These are phyloP conservation scores for Teratosphaeria pseudoeucalypti DNA, from an alignment of 2,329 filamentous ascomycete species.

Conservation along the genomic window DNA sequence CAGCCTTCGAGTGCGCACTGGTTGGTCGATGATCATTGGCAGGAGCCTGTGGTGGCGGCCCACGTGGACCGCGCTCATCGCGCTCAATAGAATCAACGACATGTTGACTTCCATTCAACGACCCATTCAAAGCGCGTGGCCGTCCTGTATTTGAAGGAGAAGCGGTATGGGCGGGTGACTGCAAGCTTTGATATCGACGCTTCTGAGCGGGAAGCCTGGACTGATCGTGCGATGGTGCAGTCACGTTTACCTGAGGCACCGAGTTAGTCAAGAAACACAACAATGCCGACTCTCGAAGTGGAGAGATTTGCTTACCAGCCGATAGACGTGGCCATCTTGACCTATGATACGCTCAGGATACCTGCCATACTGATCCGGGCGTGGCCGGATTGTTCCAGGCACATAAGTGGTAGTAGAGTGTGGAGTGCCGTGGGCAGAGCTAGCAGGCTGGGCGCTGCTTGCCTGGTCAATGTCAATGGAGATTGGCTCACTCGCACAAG, in stretches of 20 bases:
- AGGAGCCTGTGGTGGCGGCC: too few species aligned
- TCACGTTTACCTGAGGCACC: not conserved
- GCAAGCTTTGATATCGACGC: not conserved
- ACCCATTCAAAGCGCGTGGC: not conserved
- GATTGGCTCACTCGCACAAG: not conserved
- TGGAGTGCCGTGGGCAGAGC: not conserved
- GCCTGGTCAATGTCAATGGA: not conserved
- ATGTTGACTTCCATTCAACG: not conserved
- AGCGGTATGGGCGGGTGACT: not conserved
- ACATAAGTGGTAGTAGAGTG: not conserved
- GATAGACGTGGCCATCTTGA: not conserved
- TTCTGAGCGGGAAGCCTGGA: not conserved
- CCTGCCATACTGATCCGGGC: not conserved
- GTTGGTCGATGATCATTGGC: too few species aligned
- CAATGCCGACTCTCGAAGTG: not conserved
- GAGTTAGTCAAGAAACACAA: not conserved
- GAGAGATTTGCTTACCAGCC: not conserved
- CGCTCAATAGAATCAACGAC: slow-evolving; percentile 1
- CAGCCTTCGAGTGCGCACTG: not conserved
- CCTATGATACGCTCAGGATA: not conserved
- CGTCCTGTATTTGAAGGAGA: not conserved
- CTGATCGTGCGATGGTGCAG: not conserved
- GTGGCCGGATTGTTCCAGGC: not conserved
- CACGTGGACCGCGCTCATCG: not conserved
- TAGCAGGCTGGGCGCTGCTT: not conserved